Conservation (phyloP, 2,329 filamentous ascomycete species). For the Ceratocystis cubensis region DNA sequence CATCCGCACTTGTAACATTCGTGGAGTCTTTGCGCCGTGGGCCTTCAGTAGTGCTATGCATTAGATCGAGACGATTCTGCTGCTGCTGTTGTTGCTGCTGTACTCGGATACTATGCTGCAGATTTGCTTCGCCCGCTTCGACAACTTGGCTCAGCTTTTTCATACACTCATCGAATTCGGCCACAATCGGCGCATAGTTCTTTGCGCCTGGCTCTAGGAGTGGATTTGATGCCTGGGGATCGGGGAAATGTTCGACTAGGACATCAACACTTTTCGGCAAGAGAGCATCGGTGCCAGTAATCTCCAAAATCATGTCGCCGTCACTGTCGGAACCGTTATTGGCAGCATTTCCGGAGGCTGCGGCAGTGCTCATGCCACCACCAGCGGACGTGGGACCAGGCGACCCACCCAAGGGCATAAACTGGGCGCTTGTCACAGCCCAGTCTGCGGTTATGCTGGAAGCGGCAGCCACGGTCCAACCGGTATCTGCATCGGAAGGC, state of each 20-base stretch:
- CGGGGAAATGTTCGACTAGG: background rate
- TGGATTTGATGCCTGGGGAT: constrained; percentile 15
- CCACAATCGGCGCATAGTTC: constrained; percentile 40
- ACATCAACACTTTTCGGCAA: background rate
- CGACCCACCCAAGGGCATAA: constrained; percentile 35
- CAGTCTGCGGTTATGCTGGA: constrained; percentile 64
- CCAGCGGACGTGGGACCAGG: constrained; percentile 35
- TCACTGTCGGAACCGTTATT: constrained; percentile 9
- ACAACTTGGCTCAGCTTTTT: constrained; percentile 41
- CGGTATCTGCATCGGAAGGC: constrained; percentile 28
- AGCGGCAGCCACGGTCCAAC: constrained; percentile 50
- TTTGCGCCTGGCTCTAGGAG: constrained; percentile 25
- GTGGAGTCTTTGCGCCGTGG: background rate
- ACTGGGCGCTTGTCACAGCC: constrained; percentile 40
- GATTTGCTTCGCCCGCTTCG: constrained; percentile 37
- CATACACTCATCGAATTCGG: constrained; percentile 49
- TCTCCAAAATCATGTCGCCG: constrained; percentile 16
- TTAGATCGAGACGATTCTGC: constrained; percentile 11
- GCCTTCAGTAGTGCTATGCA: background rate
- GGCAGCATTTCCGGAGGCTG: constrained; percentile 4
- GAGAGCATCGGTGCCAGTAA: constrained; percentile 11
- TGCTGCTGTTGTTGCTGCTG: constrained; percentile 18
- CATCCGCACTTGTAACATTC: constrained; percentile 19
- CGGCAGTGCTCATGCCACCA: constrained; percentile 27
- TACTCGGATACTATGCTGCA: constrained; percentile 25